A percentile compares a stretch with the other conserved stretches of the same genome.
phyloP scores from a whole-genome alignment of 768 basidiomycete genomes.

The Sporobolomyces pararoseus region DNA sequence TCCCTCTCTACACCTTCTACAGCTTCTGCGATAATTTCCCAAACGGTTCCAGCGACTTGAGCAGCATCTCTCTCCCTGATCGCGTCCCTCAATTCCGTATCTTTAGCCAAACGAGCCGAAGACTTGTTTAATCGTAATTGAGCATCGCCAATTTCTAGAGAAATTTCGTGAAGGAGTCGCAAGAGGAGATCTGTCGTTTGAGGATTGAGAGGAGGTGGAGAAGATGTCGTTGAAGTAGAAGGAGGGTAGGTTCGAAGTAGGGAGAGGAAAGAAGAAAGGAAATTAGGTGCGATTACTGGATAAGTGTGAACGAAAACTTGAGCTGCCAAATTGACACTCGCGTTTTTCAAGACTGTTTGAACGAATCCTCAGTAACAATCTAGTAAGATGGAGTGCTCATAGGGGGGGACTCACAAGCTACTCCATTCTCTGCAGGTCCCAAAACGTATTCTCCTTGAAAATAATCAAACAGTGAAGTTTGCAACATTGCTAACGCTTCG shows the following conservation, averaged over 20 bases:
- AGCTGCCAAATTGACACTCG: constrained; percentile 75
- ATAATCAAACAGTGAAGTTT: constrained; percentile 37
- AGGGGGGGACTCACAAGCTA: constrained; percentile 34
- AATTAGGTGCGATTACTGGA: constrained; percentile 75
- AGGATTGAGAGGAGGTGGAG: constrained; percentile 65
- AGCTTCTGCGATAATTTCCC: constrained; percentile 73
- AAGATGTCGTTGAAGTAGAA: constrained; percentile 50
- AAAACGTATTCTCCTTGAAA: constrained; percentile 37
- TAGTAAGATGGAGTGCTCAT: not conserved
- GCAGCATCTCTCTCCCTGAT: constrained; percentile 81
- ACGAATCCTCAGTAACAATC: not conserved
- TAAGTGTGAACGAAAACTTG: constrained; percentile 85
- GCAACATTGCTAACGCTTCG: constrained; percentile 35
- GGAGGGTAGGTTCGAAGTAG: constrained; percentile 60
- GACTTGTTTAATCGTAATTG: constrained; percentile 80
- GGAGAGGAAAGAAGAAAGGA: constrained; percentile 73
- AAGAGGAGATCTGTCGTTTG: constrained; percentile 85
- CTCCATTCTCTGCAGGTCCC: constrained; percentile 38
- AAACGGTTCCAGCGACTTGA: constrained; percentile 76
- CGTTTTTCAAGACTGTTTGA: constrained; percentile 41
- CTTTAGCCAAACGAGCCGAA: constrained; percentile 68
- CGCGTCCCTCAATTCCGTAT: constrained; percentile 78
- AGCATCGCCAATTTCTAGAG: constrained; percentile 94
- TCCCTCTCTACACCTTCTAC: constrained; percentile 35
- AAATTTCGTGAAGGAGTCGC: constrained; percentile 87